Percentiles rank a stretch among this genome's conserved stretches.
phyloP scores from a whole-genome alignment of 2,329 filamentous ascomycete genomes.

The Colletotrichum eleusines region DNA sequence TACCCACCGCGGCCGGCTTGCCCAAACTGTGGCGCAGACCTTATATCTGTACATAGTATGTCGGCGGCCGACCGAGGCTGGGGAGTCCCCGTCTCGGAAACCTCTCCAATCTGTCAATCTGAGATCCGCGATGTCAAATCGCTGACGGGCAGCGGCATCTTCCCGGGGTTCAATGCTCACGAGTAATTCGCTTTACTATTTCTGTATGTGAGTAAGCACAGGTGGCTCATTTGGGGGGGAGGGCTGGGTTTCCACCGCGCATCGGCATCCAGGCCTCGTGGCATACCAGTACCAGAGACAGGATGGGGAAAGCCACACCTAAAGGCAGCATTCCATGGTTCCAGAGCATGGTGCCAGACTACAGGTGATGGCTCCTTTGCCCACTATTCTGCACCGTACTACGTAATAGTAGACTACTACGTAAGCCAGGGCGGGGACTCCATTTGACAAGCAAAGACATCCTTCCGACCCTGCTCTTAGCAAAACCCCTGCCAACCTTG shows the following conservation, averaged over 20 bases:
- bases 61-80: slow-evolving; percentile 26
- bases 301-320: slow-evolving; percentile 20
- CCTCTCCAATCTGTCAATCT: neutral
- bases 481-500: slow-evolving; percentile 7
- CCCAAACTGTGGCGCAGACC: slow-evolving; percentile 11
- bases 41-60: neutral
- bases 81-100: slow-evolving; percentile 21
- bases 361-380: neutral
- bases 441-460: slow-evolving; percentile 26
- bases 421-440: neutral
- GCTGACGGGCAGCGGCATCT: neutral
- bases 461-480: slow-evolving; percentile 11
- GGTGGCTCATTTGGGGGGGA: slow-evolving; percentile 12
- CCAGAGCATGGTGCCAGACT: neutral
- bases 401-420: too few species aligned
- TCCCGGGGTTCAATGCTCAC: neutral
- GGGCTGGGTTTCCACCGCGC: neutral
- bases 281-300: slow-evolving; percentile 26
- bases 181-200: neutral
- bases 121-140: neutral
- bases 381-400: neutral
- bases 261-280: slow-evolving; percentile 15
- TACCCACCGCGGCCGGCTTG: neutral
- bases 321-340: slow-evolving; percentile 21
- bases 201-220: slow-evolving; percentile 16